Base-by-base conservation (phyloP, 257 asterid species). In the Avicennia marina region DNA sequence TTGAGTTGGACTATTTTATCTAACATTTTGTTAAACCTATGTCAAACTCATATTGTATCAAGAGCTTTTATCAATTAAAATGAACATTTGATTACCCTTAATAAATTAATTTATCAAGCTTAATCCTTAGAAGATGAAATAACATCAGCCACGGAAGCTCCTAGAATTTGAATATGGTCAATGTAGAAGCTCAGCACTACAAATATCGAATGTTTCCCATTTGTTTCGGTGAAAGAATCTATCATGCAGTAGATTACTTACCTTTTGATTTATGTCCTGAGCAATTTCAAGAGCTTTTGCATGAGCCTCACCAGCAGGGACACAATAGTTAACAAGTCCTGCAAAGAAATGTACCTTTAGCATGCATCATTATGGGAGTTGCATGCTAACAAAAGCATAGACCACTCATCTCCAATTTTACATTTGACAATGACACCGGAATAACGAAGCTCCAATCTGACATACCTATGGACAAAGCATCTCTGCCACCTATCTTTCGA, bases 251-350 rank as follows among this genome's bases (percentile, higher is more conserved):
- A 24, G 34, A 60, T 24, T 51, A 33, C 25, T 51, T 58, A 87
- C 98, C 98, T 91, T 91, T 67, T 73, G 78, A 65, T 70, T 87
- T 67, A 91, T 91, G 36, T 68, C 78, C 38, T 81, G 74, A 39
- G 98, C 96, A 41, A 87, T 74, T 71, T 81, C 94, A 65, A 91
- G 83, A 53, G 95, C 96, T 82, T 87, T 91, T 18, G 65, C 33
- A 31, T 58, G 93, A 69, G 94, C 96, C 72, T 78, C 80, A 15
- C 96, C 95, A 38, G 90, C 68, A 49, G 85, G 82, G 45, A 87
- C 98, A 59, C 95, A 83, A 79, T 81, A 65, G 76, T 91, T 91
- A 57, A 78, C 94, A 24, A 91, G 95, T 47, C 98, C 98, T 90
- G 85, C 57, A 71, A 56, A 20, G 48, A 36, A 65, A 54, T 15